Percentiles rank a stretch among this genome's conserved stretches.
These are phyloP conservation scores for Posidonia australis DNA, from an alignment of 106 monocot genomes.

Conservation along the genomic window DNA sequence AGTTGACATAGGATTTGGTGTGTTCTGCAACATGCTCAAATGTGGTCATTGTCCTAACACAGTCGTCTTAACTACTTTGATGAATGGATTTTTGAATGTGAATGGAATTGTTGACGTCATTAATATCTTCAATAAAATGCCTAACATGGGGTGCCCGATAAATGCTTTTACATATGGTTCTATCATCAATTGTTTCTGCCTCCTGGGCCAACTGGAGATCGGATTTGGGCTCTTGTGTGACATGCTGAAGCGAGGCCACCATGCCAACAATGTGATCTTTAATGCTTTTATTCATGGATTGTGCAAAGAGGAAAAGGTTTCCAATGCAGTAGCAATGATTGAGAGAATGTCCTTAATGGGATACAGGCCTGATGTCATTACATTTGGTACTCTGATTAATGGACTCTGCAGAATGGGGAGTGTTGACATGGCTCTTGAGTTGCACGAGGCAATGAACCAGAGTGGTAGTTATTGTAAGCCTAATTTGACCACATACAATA, in stretches of 20 bases:
- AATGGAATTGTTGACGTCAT: conserved; percentile 11
- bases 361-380: neutral
- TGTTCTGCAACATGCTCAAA: conserved; percentile 6
- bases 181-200: conserved; percentile 12
- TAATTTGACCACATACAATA: conserved; percentile 9
- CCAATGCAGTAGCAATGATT: neutral
- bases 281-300: conserved; percentile 1
- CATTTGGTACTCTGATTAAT: conserved; percentile 2
- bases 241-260: conserved; percentile 7
- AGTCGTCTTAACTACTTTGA: conserved; percentile 1
- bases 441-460: conserved; percentile 1
- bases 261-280: neutral
- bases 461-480: conserved; percentile 1
- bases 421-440: conserved; percentile 3
- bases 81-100: conserved; percentile 9
- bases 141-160: conserved; percentile 1
- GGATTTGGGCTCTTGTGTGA: conserved; percentile 4
- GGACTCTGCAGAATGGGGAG: conserved; percentile 7
- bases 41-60: conserved; percentile 3
- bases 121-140: conserved; percentile 20
- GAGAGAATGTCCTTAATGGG: conserved; percentile 1
- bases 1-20: conserved; percentile 4
- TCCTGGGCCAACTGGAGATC: neutral
- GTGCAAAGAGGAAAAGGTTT: neutral
- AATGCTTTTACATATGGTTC: conserved; percentile 12